Evolutionary conservation across 768 basidiomycete species (phyloP).

Genomic region (Lenzites betulinus): DNA sequence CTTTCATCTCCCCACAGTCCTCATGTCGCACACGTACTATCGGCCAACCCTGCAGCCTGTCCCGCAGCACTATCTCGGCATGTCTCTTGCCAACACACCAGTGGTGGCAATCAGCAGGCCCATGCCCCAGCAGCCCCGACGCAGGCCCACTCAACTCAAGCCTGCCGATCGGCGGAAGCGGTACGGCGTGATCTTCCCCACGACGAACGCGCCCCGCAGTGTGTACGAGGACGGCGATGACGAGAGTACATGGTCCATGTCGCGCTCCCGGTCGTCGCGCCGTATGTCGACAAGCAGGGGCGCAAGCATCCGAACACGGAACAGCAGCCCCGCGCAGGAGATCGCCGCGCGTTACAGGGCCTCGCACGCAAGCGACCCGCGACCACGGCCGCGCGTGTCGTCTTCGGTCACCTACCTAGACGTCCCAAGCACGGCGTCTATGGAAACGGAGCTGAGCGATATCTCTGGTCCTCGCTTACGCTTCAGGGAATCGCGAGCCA

Average conservation of each 20-base stretch:
- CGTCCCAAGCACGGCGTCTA: constrained; percentile 6
- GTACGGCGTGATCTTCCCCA: constrained; percentile 12
- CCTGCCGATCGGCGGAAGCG: constrained; percentile 8
- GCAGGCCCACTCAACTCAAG: not conserved
- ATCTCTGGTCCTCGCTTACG: constrained; percentile 14
- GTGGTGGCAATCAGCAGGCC: constrained; percentile 17
- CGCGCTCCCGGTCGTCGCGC: constrained; percentile 17
- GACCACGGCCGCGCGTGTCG: not conserved
- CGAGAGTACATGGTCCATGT: constrained; percentile 23
- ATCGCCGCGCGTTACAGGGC: constrained; percentile 21
- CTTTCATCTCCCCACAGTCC: constrained; percentile 2
- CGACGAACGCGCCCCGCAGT: constrained; percentile 3
- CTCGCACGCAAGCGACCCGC: constrained; percentile 7
- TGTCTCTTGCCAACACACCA: constrained; percentile 19
- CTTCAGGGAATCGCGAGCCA: constrained; percentile 11
- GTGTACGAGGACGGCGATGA: constrained; percentile 14
- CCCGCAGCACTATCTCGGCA: constrained; percentile 11
- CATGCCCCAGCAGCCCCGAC: constrained; percentile 16
- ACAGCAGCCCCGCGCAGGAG: constrained; percentile 23
- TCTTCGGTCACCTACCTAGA: constrained; percentile 16
- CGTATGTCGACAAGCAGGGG: constrained; percentile 6
- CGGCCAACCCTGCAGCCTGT: constrained; percentile 1
- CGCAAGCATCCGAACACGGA: constrained; percentile 5
- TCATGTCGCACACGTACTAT: constrained; percentile 16
- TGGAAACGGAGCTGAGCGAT: constrained; percentile 1